Conservation (phyloP, 2,329 filamentous ascomycete genomes). For the Phyllosticta paracitricarpa region DNA sequence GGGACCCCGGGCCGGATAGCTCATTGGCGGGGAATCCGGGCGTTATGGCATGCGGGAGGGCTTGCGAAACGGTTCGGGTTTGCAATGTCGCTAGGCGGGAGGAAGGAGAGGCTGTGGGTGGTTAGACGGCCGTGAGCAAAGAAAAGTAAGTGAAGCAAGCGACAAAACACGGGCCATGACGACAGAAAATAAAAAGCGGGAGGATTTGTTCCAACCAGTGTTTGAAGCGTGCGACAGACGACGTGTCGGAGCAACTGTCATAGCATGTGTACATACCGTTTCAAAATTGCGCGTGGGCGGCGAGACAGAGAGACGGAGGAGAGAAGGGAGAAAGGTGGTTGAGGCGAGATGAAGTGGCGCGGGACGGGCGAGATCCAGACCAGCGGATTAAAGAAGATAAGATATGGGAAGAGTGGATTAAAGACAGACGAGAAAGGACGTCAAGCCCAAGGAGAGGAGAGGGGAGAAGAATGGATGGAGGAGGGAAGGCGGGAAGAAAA, state of each 20-base stretch:
- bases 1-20: slow-evolving; percentile 26
- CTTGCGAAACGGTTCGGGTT: background rate
- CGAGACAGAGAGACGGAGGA: background rate
- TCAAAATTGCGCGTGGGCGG: background rate
- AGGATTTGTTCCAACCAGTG: background rate
- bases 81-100: background rate
- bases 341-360: background rate
- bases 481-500: background rate
- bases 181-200: background rate
- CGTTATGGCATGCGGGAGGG: slow-evolving; percentile 18
- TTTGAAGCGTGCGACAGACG: slow-evolving; percentile 1
- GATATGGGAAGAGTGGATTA: background rate
- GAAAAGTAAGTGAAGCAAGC: background rate
- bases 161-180: background rate
- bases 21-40: slow-evolving; percentile 22
- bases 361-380: background rate
- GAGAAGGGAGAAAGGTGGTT: background rate
- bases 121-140: slow-evolving; percentile 1
- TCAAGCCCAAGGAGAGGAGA: background rate
- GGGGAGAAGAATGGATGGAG: background rate
- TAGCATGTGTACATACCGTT: slow-evolving; percentile 1
- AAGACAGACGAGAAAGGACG: slow-evolving; percentile 8
- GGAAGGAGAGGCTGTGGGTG: background rate
- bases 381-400: slow-evolving; percentile 8
- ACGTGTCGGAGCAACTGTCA: background rate